phyloP scores from a whole-genome alignment of 345 rosid species.

The Moringa oleifera region DNA sequence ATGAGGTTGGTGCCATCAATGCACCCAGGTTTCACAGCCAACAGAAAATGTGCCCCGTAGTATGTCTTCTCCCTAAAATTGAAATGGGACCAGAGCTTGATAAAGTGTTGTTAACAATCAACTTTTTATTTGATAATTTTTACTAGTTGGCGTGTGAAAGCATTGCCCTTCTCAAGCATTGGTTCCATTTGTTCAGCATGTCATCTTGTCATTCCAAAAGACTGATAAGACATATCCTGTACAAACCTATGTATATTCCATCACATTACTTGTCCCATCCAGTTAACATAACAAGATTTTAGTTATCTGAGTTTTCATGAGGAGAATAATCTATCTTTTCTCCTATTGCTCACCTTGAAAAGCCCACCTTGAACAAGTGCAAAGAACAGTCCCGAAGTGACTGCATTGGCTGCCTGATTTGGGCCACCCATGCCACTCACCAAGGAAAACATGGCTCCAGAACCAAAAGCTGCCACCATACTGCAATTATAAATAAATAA shows the following conservation, averaged over 20 bases:
- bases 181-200: conserved; percentile 4
- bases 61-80: too few relatives aligned
- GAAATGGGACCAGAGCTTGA: too few relatives aligned
- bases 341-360: conserved; percentile 54
- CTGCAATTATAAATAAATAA: conserved; percentile 35
- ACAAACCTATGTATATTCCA: not conserved
- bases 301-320: too few relatives aligned
- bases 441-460: conserved; percentile 75
- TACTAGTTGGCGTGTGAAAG: too few relatives aligned
- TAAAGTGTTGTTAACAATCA: not conserved
- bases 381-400: conserved; percentile 68
- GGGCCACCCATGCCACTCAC: conserved; percentile 81
- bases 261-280: not conserved
- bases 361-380: conserved; percentile 80
- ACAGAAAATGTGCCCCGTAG: not conserved
- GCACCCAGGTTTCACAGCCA: not conserved
- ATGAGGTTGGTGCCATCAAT: not conserved
- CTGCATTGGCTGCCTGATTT: conserved; percentile 64
- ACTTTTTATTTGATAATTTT: not conserved
- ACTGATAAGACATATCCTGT: too few relatives aligned
- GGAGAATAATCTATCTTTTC: too few relatives aligned
- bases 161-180: not conserved
- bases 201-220: not conserved
- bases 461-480: conserved; percentile 94
- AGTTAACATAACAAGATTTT: too few relatives aligned